Conservation (phyloP, 768 basidiomycete species). For the Cystobasidium ongulense region DNA sequence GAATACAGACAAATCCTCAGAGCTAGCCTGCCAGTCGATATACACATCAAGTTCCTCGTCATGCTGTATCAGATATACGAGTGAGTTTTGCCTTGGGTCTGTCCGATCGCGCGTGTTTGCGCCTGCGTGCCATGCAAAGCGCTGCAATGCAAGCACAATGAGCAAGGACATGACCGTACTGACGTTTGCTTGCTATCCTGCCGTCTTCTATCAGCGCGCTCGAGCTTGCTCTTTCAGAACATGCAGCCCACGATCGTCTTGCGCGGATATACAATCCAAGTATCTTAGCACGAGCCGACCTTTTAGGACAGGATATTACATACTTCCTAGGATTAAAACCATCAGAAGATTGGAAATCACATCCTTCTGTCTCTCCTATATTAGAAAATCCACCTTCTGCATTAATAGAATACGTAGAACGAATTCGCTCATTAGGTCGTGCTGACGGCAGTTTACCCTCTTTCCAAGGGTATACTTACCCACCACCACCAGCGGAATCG, state of each 20-base stretch:
- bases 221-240: slow-evolving; percentile 45
- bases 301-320: slow-evolving; percentile 61
- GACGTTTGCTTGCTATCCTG: neutral
- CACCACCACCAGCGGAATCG: slow-evolving; percentile 51
- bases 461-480: slow-evolving; percentile 30
- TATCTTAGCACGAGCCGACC: slow-evolving; percentile 57
- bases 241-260: slow-evolving; percentile 58
- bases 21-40: slow-evolving; percentile 16
- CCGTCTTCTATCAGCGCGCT: slow-evolving; percentile 37
- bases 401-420: slow-evolving; percentile 53
- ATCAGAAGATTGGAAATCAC: slow-evolving; percentile 53
- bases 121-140: too few relatives aligned
- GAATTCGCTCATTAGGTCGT: slow-evolving; percentile 47
- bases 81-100: slow-evolving; percentile 57
- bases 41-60: slow-evolving; percentile 59
- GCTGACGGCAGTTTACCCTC: neutral
- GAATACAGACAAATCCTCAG: neutral
- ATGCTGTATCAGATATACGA: slow-evolving; percentile 72
- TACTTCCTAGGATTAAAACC: slow-evolving; percentile 54
- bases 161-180: neutral
- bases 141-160: too few relatives aligned
- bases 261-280: slow-evolving; percentile 64
- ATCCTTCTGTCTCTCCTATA: slow-evolving; percentile 54
- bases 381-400: slow-evolving; percentile 50
- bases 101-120: too few relatives aligned